Evolutionary conservation across 2,329 filamentous ascomycete species (phyloP), one percentile per base, ranked within the genome.

Genomic region (Ophiocordyceps camponoti-saundersi): DNA sequence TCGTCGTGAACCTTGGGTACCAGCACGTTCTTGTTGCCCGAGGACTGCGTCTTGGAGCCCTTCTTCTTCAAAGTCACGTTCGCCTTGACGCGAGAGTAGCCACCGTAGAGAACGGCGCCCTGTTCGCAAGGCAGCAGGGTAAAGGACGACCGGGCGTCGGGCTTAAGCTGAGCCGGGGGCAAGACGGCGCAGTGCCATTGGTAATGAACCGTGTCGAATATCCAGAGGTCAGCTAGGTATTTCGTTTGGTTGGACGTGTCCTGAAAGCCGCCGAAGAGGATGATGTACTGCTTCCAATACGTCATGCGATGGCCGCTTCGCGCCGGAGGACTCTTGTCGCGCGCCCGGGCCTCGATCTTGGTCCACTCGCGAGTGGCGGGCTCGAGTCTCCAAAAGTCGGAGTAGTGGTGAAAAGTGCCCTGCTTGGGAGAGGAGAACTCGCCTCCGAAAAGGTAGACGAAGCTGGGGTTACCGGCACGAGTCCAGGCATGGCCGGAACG

Each of bases 361-460:
- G 79, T 85, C 92, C 92, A 98, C 67, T 98, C 92, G 56, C 88
- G 75, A 8, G 77, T 80, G 10, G 73, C 75, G 0, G 90, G 84
- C 59, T 96, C 89, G 42, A 96, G 74, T 45, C 83, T 75, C 90
- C 92, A 98, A 62, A 98, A 96, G 66, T 96, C 92, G 58, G 94
- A 95, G 68, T 98, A 98, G 65, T 98, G 92, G 63, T 98, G 95
- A 59, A 98, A 98, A 0, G 90, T 96, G 4, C 92, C 92, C 65
- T 96, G 92, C 61, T 95, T 96, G 2, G 92, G 92, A 26, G 83
- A 90, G 48, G 85, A 93, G 63, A 98, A 98, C 65, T 98, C 92
- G 50, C 90, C 92, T 52, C 92, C 92, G 58, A 96, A 96, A 16
- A 98, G 68, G 61, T 94, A 98, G 46, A 96, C 77, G 32, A 84